phyloP scores from a whole-genome alignment of 257 asterid genomes.

The Solanum dulcamara region DNA sequence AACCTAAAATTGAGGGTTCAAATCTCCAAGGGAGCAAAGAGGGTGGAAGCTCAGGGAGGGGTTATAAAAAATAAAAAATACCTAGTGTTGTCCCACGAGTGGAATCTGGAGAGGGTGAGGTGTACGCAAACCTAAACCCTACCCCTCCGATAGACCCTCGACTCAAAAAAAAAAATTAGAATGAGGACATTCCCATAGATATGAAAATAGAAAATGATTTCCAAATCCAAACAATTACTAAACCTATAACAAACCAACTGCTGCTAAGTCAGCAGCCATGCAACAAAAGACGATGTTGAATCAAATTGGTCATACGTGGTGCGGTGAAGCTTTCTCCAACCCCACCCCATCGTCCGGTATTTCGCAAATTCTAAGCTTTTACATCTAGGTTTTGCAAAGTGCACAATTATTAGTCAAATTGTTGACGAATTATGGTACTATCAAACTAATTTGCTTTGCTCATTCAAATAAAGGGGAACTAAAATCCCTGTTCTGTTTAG shows the following conservation, averaged over 20 bases:
- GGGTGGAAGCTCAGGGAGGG: too few species aligned
- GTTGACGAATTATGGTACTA: not conserved
- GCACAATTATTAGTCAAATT: not conserved
- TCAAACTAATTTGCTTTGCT: not conserved
- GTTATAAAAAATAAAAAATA: too few species aligned
- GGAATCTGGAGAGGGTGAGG: not conserved
- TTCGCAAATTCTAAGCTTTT: not conserved
- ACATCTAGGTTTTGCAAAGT: not conserved
- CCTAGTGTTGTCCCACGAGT: not conserved
- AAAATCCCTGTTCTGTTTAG: not conserved
- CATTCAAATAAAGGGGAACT: not conserved
- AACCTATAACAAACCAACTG: not conserved
- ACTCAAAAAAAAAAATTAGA: not conserved
- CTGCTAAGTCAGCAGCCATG: not conserved
- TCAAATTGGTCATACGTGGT: not conserved
- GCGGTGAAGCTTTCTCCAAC: not conserved
- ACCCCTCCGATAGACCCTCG: not conserved
- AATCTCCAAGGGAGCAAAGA: not conserved
- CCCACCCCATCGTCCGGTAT: not conserved
- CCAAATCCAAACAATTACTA: not conserved
- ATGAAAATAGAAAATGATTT: not conserved
- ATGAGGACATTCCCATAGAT: not conserved
- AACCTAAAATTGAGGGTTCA: not conserved
- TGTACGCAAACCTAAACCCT: not conserved
- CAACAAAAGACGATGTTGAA: not conserved